phyloP scores from a whole-genome alignment of 208 protist genomes.

The Balamuthia mandrillaris region DNA sequence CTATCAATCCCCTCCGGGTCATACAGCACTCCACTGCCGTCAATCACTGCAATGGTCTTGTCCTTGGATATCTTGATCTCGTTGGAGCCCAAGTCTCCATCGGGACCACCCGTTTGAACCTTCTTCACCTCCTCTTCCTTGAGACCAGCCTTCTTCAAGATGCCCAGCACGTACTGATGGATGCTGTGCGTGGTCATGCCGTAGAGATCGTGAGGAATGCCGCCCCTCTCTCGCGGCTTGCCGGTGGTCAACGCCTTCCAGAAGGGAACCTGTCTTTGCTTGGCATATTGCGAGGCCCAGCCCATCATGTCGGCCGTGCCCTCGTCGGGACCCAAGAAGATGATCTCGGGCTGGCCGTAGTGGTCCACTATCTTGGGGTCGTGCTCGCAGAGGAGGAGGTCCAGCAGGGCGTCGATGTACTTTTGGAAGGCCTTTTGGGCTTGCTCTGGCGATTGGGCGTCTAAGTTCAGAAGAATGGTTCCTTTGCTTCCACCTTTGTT shows the following conservation, averaged over 20 bases:
- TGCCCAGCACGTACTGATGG: constrained; percentile 84
- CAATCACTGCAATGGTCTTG: constrained; percentile 86
- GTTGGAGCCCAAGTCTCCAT: constrained; percentile 93
- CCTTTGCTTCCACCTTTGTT: not conserved
- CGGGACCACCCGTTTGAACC: constrained; percentile 88
- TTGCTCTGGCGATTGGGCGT: constrained; percentile 52
- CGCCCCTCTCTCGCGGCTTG: constrained; percentile 84
- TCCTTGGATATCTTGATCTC: constrained; percentile 89
- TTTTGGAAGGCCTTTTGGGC: constrained; percentile 83
- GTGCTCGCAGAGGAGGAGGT: constrained; percentile 64
- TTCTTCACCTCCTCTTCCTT: constrained; percentile 85
- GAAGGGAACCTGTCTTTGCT: constrained; percentile 76
- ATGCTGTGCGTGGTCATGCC: constrained; percentile 92
- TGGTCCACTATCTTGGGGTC: constrained; percentile 79
- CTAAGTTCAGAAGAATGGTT: not conserved
- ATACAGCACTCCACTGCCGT: constrained; percentile 88
- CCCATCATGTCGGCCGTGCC: constrained; percentile 85
- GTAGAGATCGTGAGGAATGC: constrained; percentile 91
- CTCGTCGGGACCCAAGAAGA: constrained; percentile 93
- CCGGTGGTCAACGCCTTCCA: constrained; percentile 95
- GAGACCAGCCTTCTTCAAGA: constrained; percentile 80
- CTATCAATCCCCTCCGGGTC: constrained; percentile 83
- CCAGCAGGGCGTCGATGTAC: constrained; percentile 88
- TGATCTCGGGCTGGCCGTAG: constrained; percentile 80
- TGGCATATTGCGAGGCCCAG: constrained; percentile 72